Percentiles rank a stretch among this genome's conserved stretches.
Conservation (phyloP, 495 filamentous ascomycete genomes). For the Xylaria nigripes region DNA sequence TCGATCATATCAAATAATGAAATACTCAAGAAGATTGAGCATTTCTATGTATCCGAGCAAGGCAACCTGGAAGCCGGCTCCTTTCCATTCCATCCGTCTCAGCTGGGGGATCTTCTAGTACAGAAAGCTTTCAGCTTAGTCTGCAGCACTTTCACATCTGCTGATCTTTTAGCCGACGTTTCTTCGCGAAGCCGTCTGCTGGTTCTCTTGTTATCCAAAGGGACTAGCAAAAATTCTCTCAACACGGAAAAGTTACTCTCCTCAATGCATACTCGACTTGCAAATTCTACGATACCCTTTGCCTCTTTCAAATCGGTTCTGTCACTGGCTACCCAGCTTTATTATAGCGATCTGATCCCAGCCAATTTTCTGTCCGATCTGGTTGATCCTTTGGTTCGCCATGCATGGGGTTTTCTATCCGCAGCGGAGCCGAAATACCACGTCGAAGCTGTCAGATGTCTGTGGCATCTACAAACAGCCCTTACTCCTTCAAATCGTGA, state of each 20-base stretch:
- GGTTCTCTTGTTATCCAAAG: slow-evolving; percentile 50
- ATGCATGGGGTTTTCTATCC: slow-evolving; percentile 72
- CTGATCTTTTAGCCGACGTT: slow-evolving; percentile 28
- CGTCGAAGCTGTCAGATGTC: slow-evolving; percentile 77
- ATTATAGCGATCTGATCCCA: slow-evolving; percentile 48
- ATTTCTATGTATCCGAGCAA: slow-evolving; percentile 56
- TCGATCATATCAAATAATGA: slow-evolving; percentile 36
- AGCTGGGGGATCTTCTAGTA: slow-evolving; percentile 53
- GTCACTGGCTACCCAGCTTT: slow-evolving; percentile 54
- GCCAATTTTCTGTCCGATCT: slow-evolving; percentile 54
- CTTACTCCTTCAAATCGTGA: slow-evolving; percentile 41
- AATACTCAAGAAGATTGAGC: slow-evolving; percentile 51
- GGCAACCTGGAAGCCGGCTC: slow-evolving; percentile 43
- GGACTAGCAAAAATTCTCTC: slow-evolving; percentile 42
- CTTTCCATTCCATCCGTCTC: slow-evolving; percentile 50
- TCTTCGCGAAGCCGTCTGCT: slow-evolving; percentile 45
- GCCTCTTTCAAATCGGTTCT: slow-evolving; percentile 52
- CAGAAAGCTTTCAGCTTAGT: slow-evolving; percentile 51
- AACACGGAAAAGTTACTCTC: slow-evolving; percentile 47
- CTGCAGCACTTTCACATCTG: slow-evolving; percentile 35
- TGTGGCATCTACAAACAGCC: slow-evolving; percentile 74
- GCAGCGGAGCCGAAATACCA: slow-evolving; percentile 80
- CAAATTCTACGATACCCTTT: slow-evolving; percentile 32
- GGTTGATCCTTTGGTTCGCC: slow-evolving; percentile 56
- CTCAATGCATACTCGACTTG: slow-evolving; percentile 44